Evolutionary conservation across 2,329 filamentous ascomycete genomes (phyloP), one percentile per base, ranked within the genome.

Genomic region (Talaromyces sp.): DNA sequence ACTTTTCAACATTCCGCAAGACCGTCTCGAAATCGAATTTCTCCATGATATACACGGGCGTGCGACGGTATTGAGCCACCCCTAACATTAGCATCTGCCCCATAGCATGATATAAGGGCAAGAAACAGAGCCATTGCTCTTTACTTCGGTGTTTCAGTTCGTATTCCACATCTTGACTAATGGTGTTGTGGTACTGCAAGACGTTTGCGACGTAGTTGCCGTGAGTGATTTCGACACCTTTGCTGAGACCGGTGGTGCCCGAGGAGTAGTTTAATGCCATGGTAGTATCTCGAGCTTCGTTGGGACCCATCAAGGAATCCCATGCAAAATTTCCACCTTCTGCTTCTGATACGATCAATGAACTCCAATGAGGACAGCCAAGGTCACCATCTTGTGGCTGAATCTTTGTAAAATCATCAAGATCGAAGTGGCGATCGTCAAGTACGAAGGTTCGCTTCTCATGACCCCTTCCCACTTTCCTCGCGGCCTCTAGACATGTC

Each of bases 191-290:
- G 16, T 87, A 85, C 66, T 90, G 87, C 14, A 80, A 71, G 69
- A 87, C 85, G 73, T 94, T 94, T 67, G 90, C 84, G 50, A 93
- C 85, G 71, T 92, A 91, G 69, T 92, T 90, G 66, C 82, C 81
- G 76, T 96, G 92, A n/a, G 88, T 87, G 68, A 95, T 90, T 77
- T 90, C 87, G 14, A 95, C 92, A 11, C 92, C 92, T 75, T 96
- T 96, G 10, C 92, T 91, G 3, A 92, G 83, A 7, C 92, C 92
- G 0, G 92, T 96, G 1, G 90, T 93, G 11, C 91, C 80, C 59
- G 74, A 77, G 68, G 87, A 90, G 78, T 94, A 96, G 76, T 96
- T 95, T 67, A 96, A 84, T 27, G 87, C 89, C 69, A 89, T 86
- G 1, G 86, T 85, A 5, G 72, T 77, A 9, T 66, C 47, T 41